phyloP scores from a whole-genome alignment of 441 rosid species.

The Croton laevigatus region DNA sequence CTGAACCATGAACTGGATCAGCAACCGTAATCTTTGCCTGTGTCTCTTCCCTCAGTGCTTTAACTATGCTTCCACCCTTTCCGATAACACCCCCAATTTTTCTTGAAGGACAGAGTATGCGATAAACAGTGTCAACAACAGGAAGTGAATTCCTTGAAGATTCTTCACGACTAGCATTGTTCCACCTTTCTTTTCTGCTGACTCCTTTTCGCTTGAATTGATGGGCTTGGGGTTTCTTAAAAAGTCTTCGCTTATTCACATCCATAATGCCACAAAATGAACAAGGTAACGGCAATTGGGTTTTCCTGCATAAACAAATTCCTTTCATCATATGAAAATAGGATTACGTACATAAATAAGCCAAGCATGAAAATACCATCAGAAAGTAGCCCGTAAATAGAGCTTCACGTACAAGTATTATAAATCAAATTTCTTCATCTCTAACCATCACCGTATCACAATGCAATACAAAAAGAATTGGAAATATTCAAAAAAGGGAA shows the following conservation, averaged over 20 bases:
- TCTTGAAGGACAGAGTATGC: slow-evolving; percentile 56
- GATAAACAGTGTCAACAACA: slow-evolving; percentile 53
- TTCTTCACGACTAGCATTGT: slow-evolving; percentile 34
- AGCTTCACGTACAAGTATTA: not conserved
- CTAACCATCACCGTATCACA: not conserved
- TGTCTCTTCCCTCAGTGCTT: slow-evolving; percentile 52
- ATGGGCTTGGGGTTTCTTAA: slow-evolving; percentile 33
- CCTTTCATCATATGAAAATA: slow-evolving; percentile 6
- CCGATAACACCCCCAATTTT: slow-evolving; percentile 66
- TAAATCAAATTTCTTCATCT: not conserved
- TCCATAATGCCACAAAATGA: slow-evolving; percentile 33
- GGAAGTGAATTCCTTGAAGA: slow-evolving; percentile 31
- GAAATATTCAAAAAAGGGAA: not conserved
- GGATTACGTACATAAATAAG: not conserved
- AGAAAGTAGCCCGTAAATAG: not conserved
- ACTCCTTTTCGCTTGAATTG: slow-evolving; percentile 48
- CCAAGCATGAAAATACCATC: not conserved
- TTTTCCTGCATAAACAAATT: slow-evolving; percentile 6
- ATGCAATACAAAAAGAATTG: not conserved
- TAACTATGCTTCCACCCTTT: slow-evolving; percentile 52
- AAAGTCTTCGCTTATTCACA: slow-evolving; percentile 35
- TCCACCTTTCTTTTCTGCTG: slow-evolving; percentile 39
- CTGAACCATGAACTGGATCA: slow-evolving; percentile 57
- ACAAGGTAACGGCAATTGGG: not conserved
- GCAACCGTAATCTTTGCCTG: slow-evolving; percentile 52